phyloP scores from a whole-genome alignment of 2,329 filamentous ascomycete species.

The Grosmannia penicillata region DNA sequence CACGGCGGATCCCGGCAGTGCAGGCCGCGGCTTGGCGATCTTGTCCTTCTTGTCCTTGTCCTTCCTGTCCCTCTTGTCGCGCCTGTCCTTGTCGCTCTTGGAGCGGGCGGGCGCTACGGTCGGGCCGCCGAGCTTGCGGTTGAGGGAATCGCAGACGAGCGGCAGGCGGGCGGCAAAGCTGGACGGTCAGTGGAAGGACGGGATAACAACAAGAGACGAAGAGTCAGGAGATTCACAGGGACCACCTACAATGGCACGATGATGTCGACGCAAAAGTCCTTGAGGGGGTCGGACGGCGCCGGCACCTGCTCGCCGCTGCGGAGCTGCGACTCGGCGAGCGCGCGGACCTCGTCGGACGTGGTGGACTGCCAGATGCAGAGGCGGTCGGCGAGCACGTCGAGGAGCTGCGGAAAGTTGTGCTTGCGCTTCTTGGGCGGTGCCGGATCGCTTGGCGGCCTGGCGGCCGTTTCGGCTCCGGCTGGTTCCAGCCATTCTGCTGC shows the following conservation, averaged over 20 bases:
- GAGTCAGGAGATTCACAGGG: not conserved
- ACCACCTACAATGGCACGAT: conserved; percentile 57
- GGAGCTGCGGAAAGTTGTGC: conserved; percentile 47
- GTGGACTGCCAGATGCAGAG: conserved; percentile 77
- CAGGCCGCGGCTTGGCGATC: conserved; percentile 20
- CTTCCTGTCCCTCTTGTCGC: too few relatives aligned
- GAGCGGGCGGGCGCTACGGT: conserved; percentile 38
- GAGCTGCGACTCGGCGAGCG: conserved; percentile 33
- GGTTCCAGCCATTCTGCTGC: too few relatives aligned
- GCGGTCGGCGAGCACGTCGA: conserved; percentile 63
- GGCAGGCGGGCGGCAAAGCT: conserved; percentile 66
- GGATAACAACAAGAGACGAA: not conserved
- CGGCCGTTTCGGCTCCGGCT: conserved; percentile 30
- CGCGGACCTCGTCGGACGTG: conserved; percentile 40
- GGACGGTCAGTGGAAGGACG: conserved; percentile 19
- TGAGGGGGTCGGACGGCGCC: conserved; percentile 44
- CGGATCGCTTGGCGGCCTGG: conserved; percentile 19
- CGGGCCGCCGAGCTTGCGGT: conserved; percentile 63
- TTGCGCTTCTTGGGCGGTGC: conserved; percentile 37
- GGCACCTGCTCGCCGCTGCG: conserved; percentile 14
- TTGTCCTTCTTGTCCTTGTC: too few relatives aligned
- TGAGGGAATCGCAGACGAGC: conserved; percentile 53
- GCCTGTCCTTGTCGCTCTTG: too few relatives aligned
- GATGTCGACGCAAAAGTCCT: conserved; percentile 67
- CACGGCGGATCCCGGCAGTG: conserved; percentile 31